Evolutionary conservation across 2,329 filamentous ascomycete species (phyloP).

Genomic region (Venturia oleaginea): DNA sequence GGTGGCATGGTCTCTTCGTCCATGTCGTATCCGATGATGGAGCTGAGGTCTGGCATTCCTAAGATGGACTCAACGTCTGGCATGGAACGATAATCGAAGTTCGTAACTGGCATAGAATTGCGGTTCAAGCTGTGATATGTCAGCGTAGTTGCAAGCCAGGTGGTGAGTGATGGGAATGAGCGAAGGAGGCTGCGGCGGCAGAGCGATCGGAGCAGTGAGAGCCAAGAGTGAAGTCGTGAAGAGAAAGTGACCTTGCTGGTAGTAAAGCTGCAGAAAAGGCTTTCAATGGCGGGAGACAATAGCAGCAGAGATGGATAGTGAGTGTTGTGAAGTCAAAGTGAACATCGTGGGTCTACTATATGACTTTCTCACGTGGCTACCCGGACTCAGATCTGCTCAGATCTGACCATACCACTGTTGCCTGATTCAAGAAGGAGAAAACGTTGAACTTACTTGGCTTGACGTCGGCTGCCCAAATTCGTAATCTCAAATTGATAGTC

Average conservation of each 20-base stretch:
- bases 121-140: conserved; percentile 46
- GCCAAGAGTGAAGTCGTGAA: not conserved
- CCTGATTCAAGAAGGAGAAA: not conserved
- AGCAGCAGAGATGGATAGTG: not conserved
- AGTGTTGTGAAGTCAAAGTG: not conserved
- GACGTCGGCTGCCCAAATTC: conserved; percentile 23
- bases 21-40: conserved; percentile 64
- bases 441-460: conserved; percentile 25
- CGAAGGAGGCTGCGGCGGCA: not conserved
- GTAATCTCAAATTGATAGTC: conserved; percentile 50
- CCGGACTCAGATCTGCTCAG: conserved; percentile 6
- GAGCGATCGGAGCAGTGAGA: not conserved
- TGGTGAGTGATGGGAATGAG: not conserved
- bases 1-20: conserved; percentile 32
- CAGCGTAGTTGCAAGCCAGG: not conserved
- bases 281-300: not conserved
- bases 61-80: conserved; percentile 10
- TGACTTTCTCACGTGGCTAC: not conserved
- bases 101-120: conserved; percentile 86
- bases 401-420: not conserved
- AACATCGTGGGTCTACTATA: conserved; percentile 15
- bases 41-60: conserved; percentile 75
- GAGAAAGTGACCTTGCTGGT: not conserved
- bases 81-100: conserved; percentile 56
- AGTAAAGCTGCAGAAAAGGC: not conserved